A percentile compares a stretch with the other conserved stretches of the same genome.
Conservation (phyloP, 345 rosid genomes). For the Eucalyptus sp. region DNA sequence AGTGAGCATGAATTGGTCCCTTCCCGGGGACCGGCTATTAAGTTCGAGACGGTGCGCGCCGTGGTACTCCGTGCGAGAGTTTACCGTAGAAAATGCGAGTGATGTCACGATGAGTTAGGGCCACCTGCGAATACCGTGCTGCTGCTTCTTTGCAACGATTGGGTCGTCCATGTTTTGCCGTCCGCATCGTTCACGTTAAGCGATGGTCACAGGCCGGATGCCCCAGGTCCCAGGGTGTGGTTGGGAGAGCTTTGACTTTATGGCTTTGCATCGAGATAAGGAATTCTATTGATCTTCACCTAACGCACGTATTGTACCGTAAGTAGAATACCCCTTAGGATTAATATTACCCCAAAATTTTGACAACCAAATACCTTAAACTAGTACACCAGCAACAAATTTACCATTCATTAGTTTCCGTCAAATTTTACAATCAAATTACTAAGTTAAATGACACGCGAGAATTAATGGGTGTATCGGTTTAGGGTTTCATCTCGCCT, state of each 20-base stretch:
- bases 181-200: background rate
- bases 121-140: background rate
- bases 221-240: background rate
- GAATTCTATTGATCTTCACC: background rate
- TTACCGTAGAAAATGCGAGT: background rate
- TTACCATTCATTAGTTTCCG: rapidly evolving
- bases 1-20: background rate
- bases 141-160: background rate
- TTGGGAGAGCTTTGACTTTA: background rate
- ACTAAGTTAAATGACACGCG: rapidly evolving
- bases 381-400: rapidly evolving
- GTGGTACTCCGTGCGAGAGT: background rate
- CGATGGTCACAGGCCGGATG: background rate
- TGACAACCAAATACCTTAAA: background rate
- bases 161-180: background rate
- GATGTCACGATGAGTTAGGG: background rate
- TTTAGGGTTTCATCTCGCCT: rapidly evolving
- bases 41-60: background rate
- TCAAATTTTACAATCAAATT: too few relatives aligned
- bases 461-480: rapidly evolving
- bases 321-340: background rate
- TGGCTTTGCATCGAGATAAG: background rate
- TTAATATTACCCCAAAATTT: too few relatives aligned
- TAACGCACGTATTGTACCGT: rapidly evolving
- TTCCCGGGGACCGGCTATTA: background rate